phyloP scores from a whole-genome alignment of 2,329 filamentous ascomycete species.

The Xylariaceae sp. region DNA sequence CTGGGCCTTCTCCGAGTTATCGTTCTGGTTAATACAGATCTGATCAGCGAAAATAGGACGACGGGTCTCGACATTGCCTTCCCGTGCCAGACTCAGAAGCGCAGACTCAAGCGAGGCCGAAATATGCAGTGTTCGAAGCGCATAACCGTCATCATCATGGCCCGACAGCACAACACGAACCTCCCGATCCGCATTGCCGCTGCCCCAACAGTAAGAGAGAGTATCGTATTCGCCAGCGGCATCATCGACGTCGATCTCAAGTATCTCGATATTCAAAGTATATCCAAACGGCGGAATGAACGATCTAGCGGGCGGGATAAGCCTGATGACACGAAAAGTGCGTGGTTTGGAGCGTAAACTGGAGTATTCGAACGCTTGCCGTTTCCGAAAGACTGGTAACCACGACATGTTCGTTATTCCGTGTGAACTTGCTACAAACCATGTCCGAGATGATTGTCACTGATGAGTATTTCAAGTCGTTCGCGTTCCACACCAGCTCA shows the following conservation, averaged over 20 bases:
- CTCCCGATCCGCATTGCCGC: slow-evolving; percentile 23
- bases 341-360: slow-evolving; percentile 8
- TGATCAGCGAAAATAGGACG: slow-evolving; percentile 22
- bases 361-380: slow-evolving; percentile 8
- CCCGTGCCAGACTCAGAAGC: slow-evolving; percentile 23
- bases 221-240: slow-evolving; percentile 26
- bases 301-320: slow-evolving; percentile 22
- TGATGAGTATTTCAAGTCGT: no score
- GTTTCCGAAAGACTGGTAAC: not conserved
- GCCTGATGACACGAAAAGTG: slow-evolving; percentile 28
- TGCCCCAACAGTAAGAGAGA: slow-evolving; percentile 34
- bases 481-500: no score
- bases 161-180: slow-evolving; percentile 23
- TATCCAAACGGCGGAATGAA: slow-evolving; percentile 21
- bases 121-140: slow-evolving; percentile 22
- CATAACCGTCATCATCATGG: slow-evolving; percentile 12
- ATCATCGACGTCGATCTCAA: slow-evolving; percentile 24
- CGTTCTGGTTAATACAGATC: slow-evolving; percentile 25
- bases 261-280: slow-evolving; percentile 29
- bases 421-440: no score
- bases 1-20: slow-evolving; percentile 16
- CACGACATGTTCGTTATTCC: not conserved
- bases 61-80: slow-evolving; percentile 7
- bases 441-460: no score
- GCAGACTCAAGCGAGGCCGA: slow-evolving; percentile 32